Conservation (phyloP, 2,329 filamentous ascomycete species). For the Ilyonectria mors-panacis region DNA sequence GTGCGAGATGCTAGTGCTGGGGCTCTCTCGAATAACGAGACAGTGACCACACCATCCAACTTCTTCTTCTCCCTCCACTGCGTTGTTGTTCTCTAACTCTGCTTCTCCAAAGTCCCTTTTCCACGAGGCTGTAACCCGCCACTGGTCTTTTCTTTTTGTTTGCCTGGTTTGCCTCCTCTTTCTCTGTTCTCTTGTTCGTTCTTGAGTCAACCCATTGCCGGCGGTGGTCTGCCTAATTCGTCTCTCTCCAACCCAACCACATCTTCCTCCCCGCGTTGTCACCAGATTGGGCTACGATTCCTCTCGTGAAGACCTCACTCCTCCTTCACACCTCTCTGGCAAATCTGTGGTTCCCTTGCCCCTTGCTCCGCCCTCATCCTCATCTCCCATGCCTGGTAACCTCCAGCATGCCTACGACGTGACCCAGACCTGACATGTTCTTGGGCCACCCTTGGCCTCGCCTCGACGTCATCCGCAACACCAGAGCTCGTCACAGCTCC, state of each 20-base stretch:
- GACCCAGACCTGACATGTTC: conserved; percentile 43
- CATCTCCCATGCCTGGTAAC: conserved; percentile 37
- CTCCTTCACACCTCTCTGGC: conserved; percentile 15
- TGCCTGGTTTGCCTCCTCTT: background rate
- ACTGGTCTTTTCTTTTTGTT: conserved; percentile 8
- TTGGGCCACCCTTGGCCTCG: conserved; percentile 35
- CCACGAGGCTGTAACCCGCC: background rate
- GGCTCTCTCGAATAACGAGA: conserved; percentile 2
- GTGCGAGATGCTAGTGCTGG: conserved; percentile 28
- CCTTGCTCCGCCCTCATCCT: conserved; percentile 18
- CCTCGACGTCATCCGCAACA: conserved; percentile 25
- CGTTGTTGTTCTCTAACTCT: conserved; percentile 28
- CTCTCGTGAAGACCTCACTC: conserved; percentile 16
- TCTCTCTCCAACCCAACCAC: conserved; percentile 7
- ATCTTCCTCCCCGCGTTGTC: background rate
- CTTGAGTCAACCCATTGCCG: background rate
- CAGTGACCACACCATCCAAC: conserved; percentile 29
- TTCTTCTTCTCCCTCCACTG: conserved; percentile 20
- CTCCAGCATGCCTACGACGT: conserved; percentile 43
- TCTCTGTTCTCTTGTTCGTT: conserved; percentile 19
- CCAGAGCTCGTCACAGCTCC: conserved; percentile 28
- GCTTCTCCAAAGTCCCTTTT: conserved; percentile 11
- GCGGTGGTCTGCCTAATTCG: conserved; percentile 11
- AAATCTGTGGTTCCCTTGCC: conserved; percentile 12
- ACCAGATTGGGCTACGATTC: conserved; percentile 21